Base-by-base conservation (phyloP, 192 early-diverging fungal genomes). In the Dispira simplex region DNA sequence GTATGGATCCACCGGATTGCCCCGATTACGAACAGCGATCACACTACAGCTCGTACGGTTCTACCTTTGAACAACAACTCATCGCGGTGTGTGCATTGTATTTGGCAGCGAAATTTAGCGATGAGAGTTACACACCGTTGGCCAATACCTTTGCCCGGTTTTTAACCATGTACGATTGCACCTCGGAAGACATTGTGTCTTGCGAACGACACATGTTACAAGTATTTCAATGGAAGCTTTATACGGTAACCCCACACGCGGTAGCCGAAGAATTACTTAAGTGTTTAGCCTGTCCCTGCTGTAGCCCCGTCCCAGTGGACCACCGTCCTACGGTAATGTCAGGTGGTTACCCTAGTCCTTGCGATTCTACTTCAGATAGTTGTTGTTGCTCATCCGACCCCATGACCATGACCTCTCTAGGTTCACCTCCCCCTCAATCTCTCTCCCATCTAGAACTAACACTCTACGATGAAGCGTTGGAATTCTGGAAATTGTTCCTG, bases 61-160 rank as follows among this genome's bases (percentile, higher is more conserved):
- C 58, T 27, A 43, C 58, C 25, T 60, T 43, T 44, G 32, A 60
- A 14, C 58, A 60, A 3, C 58, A 60, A 27, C 58, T 60, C 32
- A 60, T 60, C 18, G 58, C 58, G 18, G 58, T 60, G 2, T 44
- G 39, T 44, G 32, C 39, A 20, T 21, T 60, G 32, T 60, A 60
- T 16, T 14, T 60, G 39, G 58, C 58, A 3, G 58, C 58, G 39
- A 60, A 60, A 44, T 27, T 60, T 8, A n/a, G 58, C 58, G 58
- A 60, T 5, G 58, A 60, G 3, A 14, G 32, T 3, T 60, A 44
- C 13, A 21, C 39, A 16, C 58, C 58, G 1, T 12, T 27, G 39
- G 39, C 58, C 44, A n/a, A 3, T 13, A 43, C 25, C 44, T 60
- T 60, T 60, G 58, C 58, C 39, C 58, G 27, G 58, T 60, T 60